These are phyloP conservation scores for Ceratocystis ficicola DNA, from an alignment of 2,329 filamentous ascomycete species.

Conservation along the genomic window DNA sequence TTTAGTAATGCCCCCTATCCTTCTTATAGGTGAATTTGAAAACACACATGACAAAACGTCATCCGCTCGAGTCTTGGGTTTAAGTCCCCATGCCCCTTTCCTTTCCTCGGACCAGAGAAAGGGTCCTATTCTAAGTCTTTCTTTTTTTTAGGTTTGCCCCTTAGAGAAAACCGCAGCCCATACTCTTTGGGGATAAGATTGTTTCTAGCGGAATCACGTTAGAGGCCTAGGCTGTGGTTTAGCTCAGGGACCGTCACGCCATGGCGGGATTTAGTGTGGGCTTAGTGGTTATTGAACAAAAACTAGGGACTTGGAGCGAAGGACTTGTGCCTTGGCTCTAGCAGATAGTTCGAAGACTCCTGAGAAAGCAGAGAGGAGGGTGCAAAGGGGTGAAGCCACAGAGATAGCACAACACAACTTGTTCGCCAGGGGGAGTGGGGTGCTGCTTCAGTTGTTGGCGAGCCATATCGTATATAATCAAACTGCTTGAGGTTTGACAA, in stretches of 20 bases:
- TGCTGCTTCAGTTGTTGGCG: background rate
- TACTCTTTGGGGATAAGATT: background rate
- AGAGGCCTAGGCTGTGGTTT: background rate
- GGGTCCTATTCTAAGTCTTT: no score
- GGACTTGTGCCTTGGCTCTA: background rate
- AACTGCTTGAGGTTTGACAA: no score
- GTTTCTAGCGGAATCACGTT: background rate
- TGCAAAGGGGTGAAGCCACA: background rate
- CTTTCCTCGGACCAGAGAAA: no score
- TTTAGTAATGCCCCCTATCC: no score
- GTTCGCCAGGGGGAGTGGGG: background rate
- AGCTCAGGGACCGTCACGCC: slow-evolving; percentile 1
- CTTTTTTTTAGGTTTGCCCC: no score
- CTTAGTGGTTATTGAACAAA: background rate
- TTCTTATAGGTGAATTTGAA: no score
- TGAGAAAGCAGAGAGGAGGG: background rate
- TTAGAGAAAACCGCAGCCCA: background rate
- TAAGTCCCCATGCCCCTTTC: no score
- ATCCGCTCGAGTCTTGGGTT: no score
- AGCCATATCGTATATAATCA: no score
- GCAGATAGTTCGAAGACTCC: background rate
- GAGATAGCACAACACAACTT: background rate
- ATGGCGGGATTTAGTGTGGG: background rate
- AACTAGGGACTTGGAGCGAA: background rate
- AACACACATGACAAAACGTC: no score